A percentile compares a stretch with the other conserved stretches of the same genome.
Evolutionary conservation across 1,284 basidiomycete species (phyloP).

Genomic region (Ustilago cynodontis): DNA sequence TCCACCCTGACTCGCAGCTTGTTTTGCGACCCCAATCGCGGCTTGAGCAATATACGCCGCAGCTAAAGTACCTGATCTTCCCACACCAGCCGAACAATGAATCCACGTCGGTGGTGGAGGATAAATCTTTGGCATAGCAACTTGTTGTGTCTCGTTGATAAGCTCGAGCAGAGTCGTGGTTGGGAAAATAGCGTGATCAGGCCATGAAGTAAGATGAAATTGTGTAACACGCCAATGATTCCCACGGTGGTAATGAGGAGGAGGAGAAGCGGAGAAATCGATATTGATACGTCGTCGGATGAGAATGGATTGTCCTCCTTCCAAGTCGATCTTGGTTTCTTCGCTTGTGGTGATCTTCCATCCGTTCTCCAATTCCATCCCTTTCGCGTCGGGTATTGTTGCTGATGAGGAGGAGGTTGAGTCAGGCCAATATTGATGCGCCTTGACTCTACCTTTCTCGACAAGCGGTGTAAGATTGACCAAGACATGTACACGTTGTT

Average conservation of each 20-base stretch:
- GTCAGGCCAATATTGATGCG: conserved; percentile 65
- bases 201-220: conserved; percentile 81
- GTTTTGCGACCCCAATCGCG: conserved; percentile 13
- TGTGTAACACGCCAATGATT: conserved; percentile 74
- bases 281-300: conserved; percentile 25
- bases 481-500: conserved; percentile 42
- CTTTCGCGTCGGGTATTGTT: not conserved
- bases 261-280: not conserved
- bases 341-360: conserved; percentile 12
- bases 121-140: conserved; percentile 63
- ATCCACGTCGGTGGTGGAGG: conserved; percentile 79
- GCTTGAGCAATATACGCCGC: conserved; percentile 70
- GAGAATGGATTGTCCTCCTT: conserved; percentile 20
- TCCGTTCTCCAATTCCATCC: conserved; percentile 24
- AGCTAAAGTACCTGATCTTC: conserved; percentile 72
- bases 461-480: conserved; percentile 66
- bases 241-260: not conserved
- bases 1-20: not conserved
- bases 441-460: conserved; percentile 58
- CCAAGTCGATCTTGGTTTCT: conserved; percentile 19
- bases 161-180: conserved; percentile 43
- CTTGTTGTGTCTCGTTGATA: conserved; percentile 26
- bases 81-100: conserved; percentile 76
- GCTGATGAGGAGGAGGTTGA: too few relatives aligned
- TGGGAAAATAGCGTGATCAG: conserved; percentile 82